A percentile compares a stretch with the other conserved stretches of the same genome.
Evolutionary conservation across 192 early-diverging fungal species (phyloP).

Genomic region (Entomortierella chlamydospora): DNA sequence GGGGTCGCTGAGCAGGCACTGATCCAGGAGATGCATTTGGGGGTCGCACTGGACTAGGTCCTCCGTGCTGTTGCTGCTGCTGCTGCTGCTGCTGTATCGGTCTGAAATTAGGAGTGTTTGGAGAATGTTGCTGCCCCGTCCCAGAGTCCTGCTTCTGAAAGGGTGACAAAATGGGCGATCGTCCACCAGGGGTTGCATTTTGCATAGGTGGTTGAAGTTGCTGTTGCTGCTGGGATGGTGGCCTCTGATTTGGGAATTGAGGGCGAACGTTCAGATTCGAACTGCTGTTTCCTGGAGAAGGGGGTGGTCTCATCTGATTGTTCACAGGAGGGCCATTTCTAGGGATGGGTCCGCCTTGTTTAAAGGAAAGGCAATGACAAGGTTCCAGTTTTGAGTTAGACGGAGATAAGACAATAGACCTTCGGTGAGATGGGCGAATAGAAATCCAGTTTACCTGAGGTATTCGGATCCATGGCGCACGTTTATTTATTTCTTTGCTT

Average conservation of each 20-base stretch:
- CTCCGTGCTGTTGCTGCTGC: neutral
- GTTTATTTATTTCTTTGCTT: neutral
- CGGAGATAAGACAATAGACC: no score
- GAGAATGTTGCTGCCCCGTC: constrained; percentile 3
- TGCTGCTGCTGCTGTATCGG: constrained; percentile 9
- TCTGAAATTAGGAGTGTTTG: constrained; percentile 14
- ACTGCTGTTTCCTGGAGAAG: constrained; percentile 11
- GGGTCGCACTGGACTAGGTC: constrained; percentile 14
- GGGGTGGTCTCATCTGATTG: constrained; percentile 34
- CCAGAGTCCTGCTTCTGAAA: constrained; percentile 42
- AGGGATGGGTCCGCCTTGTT: constrained; percentile 18
- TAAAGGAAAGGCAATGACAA: no score
- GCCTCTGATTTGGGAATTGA: constrained; percentile 25
- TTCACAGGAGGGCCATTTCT: constrained; percentile 33
- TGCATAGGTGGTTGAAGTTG: constrained; percentile 15
- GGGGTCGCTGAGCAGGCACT: constrained; percentile 9
- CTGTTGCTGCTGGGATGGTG: constrained; percentile 28
- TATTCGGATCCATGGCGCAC: constrained; percentile 26
- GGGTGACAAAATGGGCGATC: constrained; percentile 35
- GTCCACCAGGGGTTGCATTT: constrained; percentile 1
- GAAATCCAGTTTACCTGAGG: constrained; percentile 3
- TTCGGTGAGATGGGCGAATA: no score
- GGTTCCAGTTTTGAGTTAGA: no score
- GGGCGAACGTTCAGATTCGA: constrained; percentile 24
- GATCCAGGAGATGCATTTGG: neutral